A percentile compares a stretch with the other conserved stretches of the same genome.
Conservation (phyloP, 192 early-diverging fungal genomes). For the Coemansia sp. region DNA sequence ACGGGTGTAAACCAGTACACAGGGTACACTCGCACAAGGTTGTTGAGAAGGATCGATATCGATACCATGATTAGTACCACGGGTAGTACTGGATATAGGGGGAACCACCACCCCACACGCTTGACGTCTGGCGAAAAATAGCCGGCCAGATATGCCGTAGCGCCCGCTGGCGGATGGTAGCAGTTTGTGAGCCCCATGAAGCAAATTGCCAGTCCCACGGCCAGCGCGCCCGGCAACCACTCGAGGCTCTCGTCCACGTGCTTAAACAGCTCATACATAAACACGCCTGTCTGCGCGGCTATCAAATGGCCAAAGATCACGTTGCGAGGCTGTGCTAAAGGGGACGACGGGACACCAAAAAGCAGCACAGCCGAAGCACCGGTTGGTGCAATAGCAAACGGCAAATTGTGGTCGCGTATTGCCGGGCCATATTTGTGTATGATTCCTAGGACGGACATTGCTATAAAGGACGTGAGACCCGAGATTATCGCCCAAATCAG, state of each 20-base stretch:
- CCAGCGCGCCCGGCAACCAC: slow-evolving; percentile 43
- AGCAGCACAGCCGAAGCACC: slow-evolving; percentile 45
- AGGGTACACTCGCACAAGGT: slow-evolving; percentile 37
- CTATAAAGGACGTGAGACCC: slow-evolving; percentile 33
- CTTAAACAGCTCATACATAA: slow-evolving; percentile 37
- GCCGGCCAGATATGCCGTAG: slow-evolving; percentile 38
- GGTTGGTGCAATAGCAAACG: slow-evolving; percentile 42
- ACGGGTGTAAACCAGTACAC: slow-evolving; percentile 45
- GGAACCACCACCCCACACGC: slow-evolving; percentile 47
- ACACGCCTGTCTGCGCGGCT: slow-evolving; percentile 32
- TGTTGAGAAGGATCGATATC: slow-evolving; percentile 34
- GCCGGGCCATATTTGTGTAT: slow-evolving; percentile 43
- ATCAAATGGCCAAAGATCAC: slow-evolving; percentile 38
- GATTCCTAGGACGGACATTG: slow-evolving; percentile 19
- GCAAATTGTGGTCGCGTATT: slow-evolving; percentile 34
- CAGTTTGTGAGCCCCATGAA: slow-evolving; percentile 45
- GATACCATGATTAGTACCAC: slow-evolving; percentile 30
- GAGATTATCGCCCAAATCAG: slow-evolving; percentile 35
- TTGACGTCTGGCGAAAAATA: slow-evolving; percentile 15
- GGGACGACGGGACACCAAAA: slow-evolving; percentile 36
- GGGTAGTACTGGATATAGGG: slow-evolving; percentile 39
- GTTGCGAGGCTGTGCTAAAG: slow-evolving; percentile 44
- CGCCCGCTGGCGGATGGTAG: slow-evolving; percentile 49
- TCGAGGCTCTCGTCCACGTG: slow-evolving; percentile 21
- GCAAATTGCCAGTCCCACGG: slow-evolving; percentile 35